A percentile compares a stretch with the other conserved stretches of the same genome.
Conservation (phyloP, 225 moss, liverwort and hornwort genomes). For the Sphagnum tenellum region DNA sequence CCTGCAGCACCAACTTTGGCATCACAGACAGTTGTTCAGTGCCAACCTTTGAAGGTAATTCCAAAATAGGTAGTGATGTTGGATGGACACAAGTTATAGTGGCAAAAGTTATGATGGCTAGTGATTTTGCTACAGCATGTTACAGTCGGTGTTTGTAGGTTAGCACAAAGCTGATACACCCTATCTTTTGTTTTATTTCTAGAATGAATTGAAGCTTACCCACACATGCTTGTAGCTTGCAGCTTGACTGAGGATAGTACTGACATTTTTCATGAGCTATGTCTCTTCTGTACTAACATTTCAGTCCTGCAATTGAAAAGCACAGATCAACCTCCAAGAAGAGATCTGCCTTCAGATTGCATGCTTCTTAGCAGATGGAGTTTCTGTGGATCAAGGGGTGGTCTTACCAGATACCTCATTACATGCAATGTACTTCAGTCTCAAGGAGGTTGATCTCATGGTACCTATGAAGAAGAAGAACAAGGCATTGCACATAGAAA, state of each 20-base stretch:
- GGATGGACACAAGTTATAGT: no score
- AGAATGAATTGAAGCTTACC: no score
- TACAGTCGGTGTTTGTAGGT: no score
- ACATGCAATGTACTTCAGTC: conserved; percentile 70
- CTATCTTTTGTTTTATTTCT: no score
- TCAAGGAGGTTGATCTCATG: conserved; percentile 79
- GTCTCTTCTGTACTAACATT: conserved; percentile 3
- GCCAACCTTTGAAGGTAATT: conserved; percentile 81
- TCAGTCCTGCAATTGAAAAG: no score
- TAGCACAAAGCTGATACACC: no score
- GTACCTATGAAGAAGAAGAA: conserved; percentile 26
- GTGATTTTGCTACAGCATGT: no score
- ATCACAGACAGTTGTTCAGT: conserved; percentile 85
- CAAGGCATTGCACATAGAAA: conserved; percentile 37
- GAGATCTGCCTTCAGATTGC: conserved; percentile 76
- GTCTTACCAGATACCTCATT: conserved; percentile 70
- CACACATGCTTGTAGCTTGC: no score
- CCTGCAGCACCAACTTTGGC: conserved; percentile 74
- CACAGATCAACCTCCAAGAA: conserved; percentile 84
- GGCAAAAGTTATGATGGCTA: no score
- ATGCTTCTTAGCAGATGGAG: conserved; percentile 70
- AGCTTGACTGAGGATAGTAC: no score
- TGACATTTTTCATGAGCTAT: not conserved
- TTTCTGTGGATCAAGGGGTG: conserved; percentile 64
- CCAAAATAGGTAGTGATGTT: no score